Percentiles rank a stretch among this genome's conserved stretches.
phyloP scores from a whole-genome alignment of 768 basidiomycete genomes.

The Infundibulicybe gibba region DNA sequence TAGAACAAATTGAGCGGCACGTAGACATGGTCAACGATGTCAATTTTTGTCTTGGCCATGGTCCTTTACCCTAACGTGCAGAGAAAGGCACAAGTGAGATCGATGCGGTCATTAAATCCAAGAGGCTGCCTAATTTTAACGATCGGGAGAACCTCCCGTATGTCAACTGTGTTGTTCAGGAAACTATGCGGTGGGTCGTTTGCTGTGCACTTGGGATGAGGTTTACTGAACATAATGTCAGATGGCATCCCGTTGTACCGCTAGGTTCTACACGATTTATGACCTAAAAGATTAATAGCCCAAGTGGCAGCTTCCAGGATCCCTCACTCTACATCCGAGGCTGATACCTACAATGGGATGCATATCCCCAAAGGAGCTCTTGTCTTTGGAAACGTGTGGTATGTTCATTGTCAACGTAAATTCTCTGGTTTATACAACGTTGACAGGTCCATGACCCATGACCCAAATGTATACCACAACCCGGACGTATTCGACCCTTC shows the following conservation, averaged over 20 bases:
- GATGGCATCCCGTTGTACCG: neutral
- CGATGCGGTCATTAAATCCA: conserved; percentile 18
- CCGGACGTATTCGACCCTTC: conserved; percentile 38
- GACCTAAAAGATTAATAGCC: neutral
- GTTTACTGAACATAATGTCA: neutral
- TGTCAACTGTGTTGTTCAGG: neutral
- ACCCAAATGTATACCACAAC: conserved; percentile 31
- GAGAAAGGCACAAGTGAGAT: conserved; percentile 24
- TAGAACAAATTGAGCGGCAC: neutral
- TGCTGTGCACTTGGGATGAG: no score
- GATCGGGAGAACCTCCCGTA: neutral
- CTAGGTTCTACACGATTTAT: neutral
- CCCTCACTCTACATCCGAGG: conserved; percentile 26
- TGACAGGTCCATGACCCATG: conserved; percentile 34
- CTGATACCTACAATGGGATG: conserved; percentile 36
- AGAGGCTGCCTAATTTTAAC: conserved; percentile 12
- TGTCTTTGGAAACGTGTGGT: conserved; percentile 37
- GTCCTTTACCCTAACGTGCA: conserved; percentile 24
- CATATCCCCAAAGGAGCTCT: conserved; percentile 38
- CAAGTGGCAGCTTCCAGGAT: conserved; percentile 1
- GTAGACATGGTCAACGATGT: conserved; percentile 12
- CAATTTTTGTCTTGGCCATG: conserved; percentile 26
- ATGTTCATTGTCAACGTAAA: neutral
- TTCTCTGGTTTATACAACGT: conserved; percentile 4
- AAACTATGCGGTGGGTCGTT: neutral